A percentile compares a stretch with the other conserved stretches of the same genome.
phyloP scores from a whole-genome alignment of 805 yeast genomes.

The Metschnikowia amazonensis region DNA sequence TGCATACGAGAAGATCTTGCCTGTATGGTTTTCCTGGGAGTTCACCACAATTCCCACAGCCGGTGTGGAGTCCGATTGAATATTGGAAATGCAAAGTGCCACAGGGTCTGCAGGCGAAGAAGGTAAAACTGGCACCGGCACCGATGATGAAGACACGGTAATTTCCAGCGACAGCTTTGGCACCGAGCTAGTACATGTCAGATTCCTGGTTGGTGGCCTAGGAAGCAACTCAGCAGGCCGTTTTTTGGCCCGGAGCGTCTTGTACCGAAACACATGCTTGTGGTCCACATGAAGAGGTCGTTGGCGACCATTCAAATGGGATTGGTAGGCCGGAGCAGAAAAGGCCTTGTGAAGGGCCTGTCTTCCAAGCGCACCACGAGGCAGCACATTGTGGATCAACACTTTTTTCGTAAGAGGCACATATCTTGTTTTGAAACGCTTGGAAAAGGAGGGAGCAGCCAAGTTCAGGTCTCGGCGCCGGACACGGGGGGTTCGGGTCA shows the following conservation, averaged over 20 bases:
- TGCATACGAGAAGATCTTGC: neutral
- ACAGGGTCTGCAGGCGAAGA: neutral
- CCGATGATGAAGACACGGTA: neutral
- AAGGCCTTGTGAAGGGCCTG: neutral
- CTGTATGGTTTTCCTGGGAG: neutral
- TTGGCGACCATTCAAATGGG: neutral
- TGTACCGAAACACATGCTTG: neutral
- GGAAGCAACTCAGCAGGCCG: constrained; percentile 2
- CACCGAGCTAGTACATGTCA: too few relatives aligned
- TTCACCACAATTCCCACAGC: neutral
- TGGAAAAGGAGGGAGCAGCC: neutral
- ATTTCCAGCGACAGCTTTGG: neutral
- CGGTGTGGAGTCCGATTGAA: neutral
- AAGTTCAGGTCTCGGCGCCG: constrained; percentile 7
- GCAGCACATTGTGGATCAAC: neutral
- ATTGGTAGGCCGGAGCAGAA: neutral
- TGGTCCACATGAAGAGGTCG: neutral
- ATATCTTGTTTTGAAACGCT: constrained; percentile 10
- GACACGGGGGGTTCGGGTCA: constrained; percentile 6
- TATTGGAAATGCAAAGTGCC: constrained; percentile 2
- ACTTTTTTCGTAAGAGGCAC: constrained; percentile 5
- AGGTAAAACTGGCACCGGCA: neutral
- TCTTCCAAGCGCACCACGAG: neutral
- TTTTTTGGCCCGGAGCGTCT: constrained; percentile 1
- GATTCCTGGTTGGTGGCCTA: neutral